Evolutionary conservation across 148 eudicot genomes (phyloP).

Genomic region (Cornus controversa): DNA sequence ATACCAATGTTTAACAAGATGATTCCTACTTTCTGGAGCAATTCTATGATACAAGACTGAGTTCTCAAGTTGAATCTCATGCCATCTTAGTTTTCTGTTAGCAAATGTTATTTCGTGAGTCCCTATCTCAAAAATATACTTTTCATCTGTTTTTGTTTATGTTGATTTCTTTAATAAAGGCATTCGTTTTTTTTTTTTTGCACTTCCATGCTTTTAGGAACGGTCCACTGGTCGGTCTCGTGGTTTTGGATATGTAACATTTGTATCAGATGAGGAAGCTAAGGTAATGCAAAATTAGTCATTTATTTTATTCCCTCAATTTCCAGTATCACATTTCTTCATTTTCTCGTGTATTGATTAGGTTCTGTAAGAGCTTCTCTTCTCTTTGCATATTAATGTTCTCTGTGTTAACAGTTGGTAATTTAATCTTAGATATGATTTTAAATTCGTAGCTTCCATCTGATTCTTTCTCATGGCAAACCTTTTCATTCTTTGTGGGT

Average conservation of each 20-base stretch:
- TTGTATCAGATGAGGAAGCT: constrained; percentile 76
- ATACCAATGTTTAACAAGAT: no score
- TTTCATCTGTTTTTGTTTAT: neutral
- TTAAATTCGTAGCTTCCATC: neutral
- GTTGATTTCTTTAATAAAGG: constrained; percentile 1
- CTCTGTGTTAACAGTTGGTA: neutral
- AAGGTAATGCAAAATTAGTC: constrained; percentile 40
- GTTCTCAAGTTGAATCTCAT: neutral
- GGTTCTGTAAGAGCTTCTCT: neutral
- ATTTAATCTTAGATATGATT: neutral
- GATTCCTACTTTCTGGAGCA: no score
- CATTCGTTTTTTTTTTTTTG: neutral
- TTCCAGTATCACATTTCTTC: neutral
- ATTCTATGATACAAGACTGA: neutral
- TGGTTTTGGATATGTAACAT: constrained; percentile 98
- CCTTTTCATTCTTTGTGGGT: constrained; percentile 4
- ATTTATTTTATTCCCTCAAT: neutral
- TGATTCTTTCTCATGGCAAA: neutral
- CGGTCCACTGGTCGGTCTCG: constrained; percentile 90
- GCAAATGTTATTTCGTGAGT: neutral
- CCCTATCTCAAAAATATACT: neutral
- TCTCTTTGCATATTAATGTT: neutral
- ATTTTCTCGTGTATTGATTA: neutral
- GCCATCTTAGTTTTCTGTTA: neutral
- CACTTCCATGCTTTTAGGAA: constrained; percentile 44